Base-by-base conservation (phyloP, 805 yeast genomes). In the Zygosaccharomyces lentus region DNA sequence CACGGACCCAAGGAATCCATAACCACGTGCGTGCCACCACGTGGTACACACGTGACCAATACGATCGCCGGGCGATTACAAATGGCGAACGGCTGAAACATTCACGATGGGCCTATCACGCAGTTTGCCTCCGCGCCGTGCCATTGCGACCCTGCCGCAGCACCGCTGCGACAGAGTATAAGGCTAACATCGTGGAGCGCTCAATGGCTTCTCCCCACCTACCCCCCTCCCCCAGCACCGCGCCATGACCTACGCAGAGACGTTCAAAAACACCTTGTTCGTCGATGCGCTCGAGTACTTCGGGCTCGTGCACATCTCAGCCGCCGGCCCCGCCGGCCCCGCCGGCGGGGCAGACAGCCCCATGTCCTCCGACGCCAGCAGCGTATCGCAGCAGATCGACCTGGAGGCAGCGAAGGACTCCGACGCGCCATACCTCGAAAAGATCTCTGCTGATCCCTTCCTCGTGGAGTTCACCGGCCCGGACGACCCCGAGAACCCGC, bases 401-500 rank as follows among this genome's bases (percentile, higher is more conserved):
- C 24, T 27, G 16, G 41, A 38, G 24, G 34, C 41, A 1, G 13
- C 17, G 6, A 32, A 27, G 41, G 24, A 10, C 1, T 15, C 16
- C 15, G 34, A 13, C 9, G 15, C 15, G 4, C 15, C 25, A 21
- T 17, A 9, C 13, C 12, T 16, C 9, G 25, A 1, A 41, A 40
- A n/a, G 61, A n/a, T n/a, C n/a, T n/a, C 59, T 31, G 49, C 57
- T 12, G 74, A 69, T 34, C 64, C 62, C 9, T 59, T 54, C 37
- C 37, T 60, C 17, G 60, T 62, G 1, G 56, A 47, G 8, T 62
- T 57, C 57, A 43, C 52, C 15, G 62, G 59, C 8, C 49, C 54
- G 1, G 73, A 72, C 42, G 84, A 79, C 55, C 76, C 80, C 1
- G 80, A 75, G 47, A 64, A 76, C 52, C 87, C 87, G 0, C 56